phyloP scores from a whole-genome alignment of 495 filamentous ascomycete genomes.

The Lasiosphaeria hispida region DNA sequence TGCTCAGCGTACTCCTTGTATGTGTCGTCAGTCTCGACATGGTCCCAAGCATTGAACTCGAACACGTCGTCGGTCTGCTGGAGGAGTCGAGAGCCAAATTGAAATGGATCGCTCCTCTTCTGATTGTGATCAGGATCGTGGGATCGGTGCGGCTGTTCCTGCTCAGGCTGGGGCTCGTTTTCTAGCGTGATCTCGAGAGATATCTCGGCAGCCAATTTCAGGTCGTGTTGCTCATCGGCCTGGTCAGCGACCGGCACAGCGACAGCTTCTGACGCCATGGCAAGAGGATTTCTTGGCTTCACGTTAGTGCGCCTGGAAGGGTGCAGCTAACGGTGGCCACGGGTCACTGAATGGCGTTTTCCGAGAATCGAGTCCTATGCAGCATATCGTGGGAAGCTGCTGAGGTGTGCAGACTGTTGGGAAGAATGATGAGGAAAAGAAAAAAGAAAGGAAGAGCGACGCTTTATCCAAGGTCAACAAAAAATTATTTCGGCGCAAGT shows the following conservation, averaged over 20 bases:
- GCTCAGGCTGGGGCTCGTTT: slow-evolving; percentile 13
- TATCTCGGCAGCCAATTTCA: slow-evolving; percentile 27
- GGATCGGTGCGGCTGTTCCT: slow-evolving; percentile 46
- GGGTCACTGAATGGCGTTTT: slow-evolving; percentile 28
- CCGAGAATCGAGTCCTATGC: slow-evolving; percentile 19
- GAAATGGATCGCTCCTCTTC: slow-evolving; percentile 88
- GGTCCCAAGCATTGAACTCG: slow-evolving; percentile 98
- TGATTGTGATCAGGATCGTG: slow-evolving; percentile 59
- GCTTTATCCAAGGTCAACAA: background rate
- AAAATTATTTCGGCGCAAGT: slow-evolving; percentile 1
- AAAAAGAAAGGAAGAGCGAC: slow-evolving; percentile 13
- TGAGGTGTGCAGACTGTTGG: slow-evolving; percentile 17
- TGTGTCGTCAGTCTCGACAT: slow-evolving; percentile 80
- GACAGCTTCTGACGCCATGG: slow-evolving; percentile 22
- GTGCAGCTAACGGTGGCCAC: slow-evolving; percentile 27
- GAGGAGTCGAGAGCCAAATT: slow-evolving; percentile 88
- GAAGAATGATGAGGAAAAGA: slow-evolving; percentile 11
- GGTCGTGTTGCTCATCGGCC: slow-evolving; percentile 9
- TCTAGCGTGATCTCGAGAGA: slow-evolving; percentile 28
- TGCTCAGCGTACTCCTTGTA: slow-evolving; percentile 78
- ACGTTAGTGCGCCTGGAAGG: slow-evolving; percentile 19
- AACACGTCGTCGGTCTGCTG: slow-evolving; percentile 81
- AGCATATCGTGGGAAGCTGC: slow-evolving; percentile 20
- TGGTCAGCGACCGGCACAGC: slow-evolving; percentile 14
- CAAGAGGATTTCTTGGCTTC: background rate